Evolutionary conservation across 495 filamentous ascomycete genomes (phyloP), one percentile per base, ranked within the genome.

Genomic region (Jackrogersella minutella): DNA sequence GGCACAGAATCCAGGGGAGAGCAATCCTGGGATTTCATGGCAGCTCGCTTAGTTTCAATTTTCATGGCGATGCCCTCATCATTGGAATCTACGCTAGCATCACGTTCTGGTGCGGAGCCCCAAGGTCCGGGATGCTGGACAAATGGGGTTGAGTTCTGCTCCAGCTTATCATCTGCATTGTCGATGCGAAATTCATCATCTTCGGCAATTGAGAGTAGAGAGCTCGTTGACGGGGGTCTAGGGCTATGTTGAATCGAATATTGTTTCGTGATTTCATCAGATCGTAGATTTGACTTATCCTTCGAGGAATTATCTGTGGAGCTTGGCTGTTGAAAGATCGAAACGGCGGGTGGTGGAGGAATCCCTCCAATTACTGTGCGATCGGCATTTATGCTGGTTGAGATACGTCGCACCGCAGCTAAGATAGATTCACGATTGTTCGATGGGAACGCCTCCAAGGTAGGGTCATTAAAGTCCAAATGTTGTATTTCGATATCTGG

Each of bases 361-460:
- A 57, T 50, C 17, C 64, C 76, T 10, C 82, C 79, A 57, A 81
- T 69, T 31, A 70, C 39, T 0, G 76, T 73, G 47, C 75, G 72
- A 62, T 86, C 84, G 33, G 76, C 77, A 1, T 71, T 74, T n/a
- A 85, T 68, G 17, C 79, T 77, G 0, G 76, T 76, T 44, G 81
- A 79, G 2, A 83, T 70, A 33, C 77, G 78, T 21, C 78, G 73
- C 28, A 87, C 69, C 1, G 78, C 72, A 41, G 79, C 76, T 6
- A 85, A 58, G 40, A 86, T 84, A 6, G 75, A 77, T 6, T 75
- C 70, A 5, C 81, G 76, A 56, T 80, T 76, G 30, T 56, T 40
- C 2, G 78, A 81, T 0, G 84, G 84, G 70, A 87, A 85, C 5
- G 56, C 71, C 58, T 84, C 82, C 26, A 86, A 44, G 0, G 74